Conservation (phyloP, 257 asterid genomes). For the Ballota nigra region DNA sequence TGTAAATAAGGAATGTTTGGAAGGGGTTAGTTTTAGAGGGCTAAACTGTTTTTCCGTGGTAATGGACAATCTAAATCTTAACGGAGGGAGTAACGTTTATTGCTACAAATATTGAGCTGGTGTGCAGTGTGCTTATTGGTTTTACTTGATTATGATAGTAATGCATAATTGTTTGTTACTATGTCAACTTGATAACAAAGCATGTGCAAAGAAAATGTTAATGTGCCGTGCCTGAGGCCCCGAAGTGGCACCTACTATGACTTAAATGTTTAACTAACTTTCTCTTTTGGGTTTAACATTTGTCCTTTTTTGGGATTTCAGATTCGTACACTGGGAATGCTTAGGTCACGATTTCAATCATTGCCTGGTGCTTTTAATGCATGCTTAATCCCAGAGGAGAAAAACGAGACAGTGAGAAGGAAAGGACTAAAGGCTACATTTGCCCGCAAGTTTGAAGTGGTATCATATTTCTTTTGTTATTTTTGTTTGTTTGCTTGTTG, state of each 20-base stretch:
- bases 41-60: too few species aligned
- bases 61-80: too few species aligned
- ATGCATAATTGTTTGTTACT: not conserved
- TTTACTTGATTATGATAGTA: not conserved
- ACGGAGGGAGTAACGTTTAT: not conserved
- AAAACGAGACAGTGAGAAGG: slow-evolving; percentile 52
- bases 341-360: slow-evolving; percentile 83
- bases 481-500: not conserved
- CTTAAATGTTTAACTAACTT: not conserved
- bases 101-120: not conserved
- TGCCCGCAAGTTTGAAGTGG: slow-evolving; percentile 64
- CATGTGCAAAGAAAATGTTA: not conserved
- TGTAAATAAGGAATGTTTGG: too few species aligned
- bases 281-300: not conserved
- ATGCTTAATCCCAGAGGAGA: slow-evolving; percentile 71
- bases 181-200: not conserved
- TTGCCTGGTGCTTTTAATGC: slow-evolving; percentile 88
- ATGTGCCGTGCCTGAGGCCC: not conserved
- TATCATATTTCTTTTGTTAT: slow-evolving; percentile 15
- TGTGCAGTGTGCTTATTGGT: not conserved
- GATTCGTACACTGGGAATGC: slow-evolving; percentile 89
- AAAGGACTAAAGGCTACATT: slow-evolving; percentile 73
- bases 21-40: too few species aligned
- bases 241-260: not conserved
- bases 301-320: slow-evolving; percentile 20